Evolutionary conservation across 139 green algal species (phyloP), one percentile per base, ranked within the genome.

Genomic region (Asterochloris erici): DNA sequence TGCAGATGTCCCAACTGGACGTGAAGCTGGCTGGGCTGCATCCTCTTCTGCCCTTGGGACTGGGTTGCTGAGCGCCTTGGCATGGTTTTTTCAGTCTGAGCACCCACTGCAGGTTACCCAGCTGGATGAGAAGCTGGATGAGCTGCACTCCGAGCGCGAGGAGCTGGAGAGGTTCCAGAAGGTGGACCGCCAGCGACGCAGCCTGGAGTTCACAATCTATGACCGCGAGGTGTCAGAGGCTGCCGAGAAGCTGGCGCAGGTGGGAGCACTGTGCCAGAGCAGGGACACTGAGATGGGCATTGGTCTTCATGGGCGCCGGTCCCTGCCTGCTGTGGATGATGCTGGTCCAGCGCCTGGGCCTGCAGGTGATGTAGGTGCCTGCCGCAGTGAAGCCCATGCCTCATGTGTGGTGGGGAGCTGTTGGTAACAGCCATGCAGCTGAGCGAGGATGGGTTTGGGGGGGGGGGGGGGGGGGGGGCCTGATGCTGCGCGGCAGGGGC

Each of bases 191-290:
- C 81, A 93, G 85, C 88, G 91, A 13, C 89, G 94, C 66, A 88
- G 83, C 73, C 85, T 99, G 24, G 95, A 99, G 91, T 99, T 97
- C 89, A 93, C 93, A 27, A 92, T 99, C 82, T 92, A 92, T 47
- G 96, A 99, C 87, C 91, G 91, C 78, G 93, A 98, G 69, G 84
- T 98, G 23, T 81, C 80, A n/a, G 88, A 91, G 10, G 83, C 90
- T 0, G 47, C 82, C 15, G 24, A 28, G 74, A 85, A 95, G 79
- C 73, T 96, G 26, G 89, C 93, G 13, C 85, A 95, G 89, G 93
- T 97, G 68, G 9, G 60, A 71, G 19, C 17, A 21, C 10, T 12
- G 38, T 61, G 60, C 15, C 29, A n/a, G 15, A 66, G 74, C 38
- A 29, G 64, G 38, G n/a, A n/a, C n/a, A n/a, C n/a, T n/a, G n/a